phyloP scores from a whole-genome alignment of 2,329 filamentous ascomycete species.

The Penicillium sumatraense region DNA sequence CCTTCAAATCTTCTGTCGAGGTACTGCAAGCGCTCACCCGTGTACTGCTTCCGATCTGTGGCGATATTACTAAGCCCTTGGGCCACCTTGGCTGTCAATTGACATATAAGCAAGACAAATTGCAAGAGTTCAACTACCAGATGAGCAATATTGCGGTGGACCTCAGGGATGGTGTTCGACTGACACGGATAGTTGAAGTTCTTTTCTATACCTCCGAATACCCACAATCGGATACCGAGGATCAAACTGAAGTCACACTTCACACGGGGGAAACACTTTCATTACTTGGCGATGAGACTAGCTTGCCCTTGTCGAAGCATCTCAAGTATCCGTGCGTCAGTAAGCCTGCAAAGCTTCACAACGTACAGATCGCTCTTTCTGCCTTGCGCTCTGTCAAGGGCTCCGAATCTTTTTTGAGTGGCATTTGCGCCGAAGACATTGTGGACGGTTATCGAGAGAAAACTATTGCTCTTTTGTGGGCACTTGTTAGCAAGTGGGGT shows the following conservation, averaged over 20 bases:
- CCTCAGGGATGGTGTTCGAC: constrained; percentile 63
- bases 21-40: constrained; percentile 58
- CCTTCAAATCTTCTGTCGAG: constrained; percentile 60
- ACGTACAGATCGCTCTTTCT: constrained; percentile 61
- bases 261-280: constrained; percentile 51
- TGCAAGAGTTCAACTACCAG: constrained; percentile 63
- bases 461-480: constrained; percentile 65
- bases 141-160: constrained; percentile 66
- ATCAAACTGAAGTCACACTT: constrained; percentile 51
- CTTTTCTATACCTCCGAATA: constrained; percentile 52
- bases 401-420: constrained; percentile 45
- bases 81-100: constrained; percentile 63
- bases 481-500: constrained; percentile 62
- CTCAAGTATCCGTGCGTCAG: constrained; percentile 62
- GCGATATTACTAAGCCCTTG: constrained; percentile 61
- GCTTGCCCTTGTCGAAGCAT: constrained; percentile 59
- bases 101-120: constrained; percentile 57
- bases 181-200: constrained; percentile 65
- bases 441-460: constrained; percentile 69
- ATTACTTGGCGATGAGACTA: constrained; percentile 37
- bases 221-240: constrained; percentile 34
- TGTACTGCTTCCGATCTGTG: constrained; percentile 62
- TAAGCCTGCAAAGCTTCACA: constrained; percentile 62
- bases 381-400: constrained; percentile 54
- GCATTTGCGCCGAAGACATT: constrained; percentile 61